These are phyloP conservation scores for Stylosanthes scabra DNA, from an alignment of 331 rosid genomes.

Conservation along the genomic window DNA sequence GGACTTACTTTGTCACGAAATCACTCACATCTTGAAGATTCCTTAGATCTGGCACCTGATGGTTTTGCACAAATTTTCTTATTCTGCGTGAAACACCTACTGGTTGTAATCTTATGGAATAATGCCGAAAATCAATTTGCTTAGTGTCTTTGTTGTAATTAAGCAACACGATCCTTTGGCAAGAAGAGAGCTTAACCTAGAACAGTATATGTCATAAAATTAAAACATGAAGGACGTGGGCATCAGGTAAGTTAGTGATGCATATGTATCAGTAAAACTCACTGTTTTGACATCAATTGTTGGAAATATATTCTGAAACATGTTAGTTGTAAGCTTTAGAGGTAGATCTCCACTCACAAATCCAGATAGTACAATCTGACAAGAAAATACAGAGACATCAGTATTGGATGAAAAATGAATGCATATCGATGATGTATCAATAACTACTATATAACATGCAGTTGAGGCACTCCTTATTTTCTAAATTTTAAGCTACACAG, in stretches of 20 bases:
- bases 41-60: constrained; percentile 86
- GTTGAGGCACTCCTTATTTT: not conserved
- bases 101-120: constrained; percentile 93
- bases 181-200: constrained; percentile 89
- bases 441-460: not conserved
- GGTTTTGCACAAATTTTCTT: constrained; percentile 91
- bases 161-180: constrained; percentile 95
- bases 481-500: not conserved
- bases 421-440: not conserved
- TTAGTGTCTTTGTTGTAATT: constrained; percentile 91
- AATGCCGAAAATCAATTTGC: constrained; percentile 90
- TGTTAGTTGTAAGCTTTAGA: constrained; percentile 74
- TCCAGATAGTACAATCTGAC: constrained; percentile 94
- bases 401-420: constrained; percentile 20
- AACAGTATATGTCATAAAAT: constrained; percentile 24
- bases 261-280: constrained; percentile 44
- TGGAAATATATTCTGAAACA: constrained; percentile 95
- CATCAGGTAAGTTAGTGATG: constrained; percentile 10
- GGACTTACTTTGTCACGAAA: constrained; percentile 89
- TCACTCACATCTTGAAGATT: constrained; percentile 97
- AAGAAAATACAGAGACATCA: constrained; percentile 35
- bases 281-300: constrained; percentile 97
- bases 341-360: constrained; percentile 80
- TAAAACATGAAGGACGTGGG: constrained; percentile 4
- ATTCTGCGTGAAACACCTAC: constrained; percentile 92